These are phyloP conservation scores for Geosmithia putterillii DNA, from an alignment of 2,329 filamentous ascomycete species.

Conservation along the genomic window DNA sequence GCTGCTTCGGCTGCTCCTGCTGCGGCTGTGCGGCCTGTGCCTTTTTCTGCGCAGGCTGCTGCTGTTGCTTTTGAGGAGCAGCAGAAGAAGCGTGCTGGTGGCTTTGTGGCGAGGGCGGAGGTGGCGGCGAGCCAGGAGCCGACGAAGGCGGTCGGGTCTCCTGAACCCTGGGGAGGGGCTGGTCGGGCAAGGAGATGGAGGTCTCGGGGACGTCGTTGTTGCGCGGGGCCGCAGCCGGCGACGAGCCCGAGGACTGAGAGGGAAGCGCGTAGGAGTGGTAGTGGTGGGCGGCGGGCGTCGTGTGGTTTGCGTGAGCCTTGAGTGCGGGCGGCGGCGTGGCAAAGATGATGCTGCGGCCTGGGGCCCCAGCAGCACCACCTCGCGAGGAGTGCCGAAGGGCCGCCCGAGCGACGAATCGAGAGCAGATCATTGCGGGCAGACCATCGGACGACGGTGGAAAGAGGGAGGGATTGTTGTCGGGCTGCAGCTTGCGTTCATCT, in stretches of 20 bases:
- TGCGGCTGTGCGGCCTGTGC: slow-evolving; percentile 6
- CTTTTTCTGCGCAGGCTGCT: background rate
- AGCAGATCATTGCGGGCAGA: slow-evolving; percentile 26
- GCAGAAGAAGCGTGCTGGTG: too few relatives aligned
- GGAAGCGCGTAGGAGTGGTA: slow-evolving; percentile 42
- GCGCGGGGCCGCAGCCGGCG: slow-evolving; percentile 13
- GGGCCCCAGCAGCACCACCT: background rate
- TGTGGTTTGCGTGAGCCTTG: background rate
- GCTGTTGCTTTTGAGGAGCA: slow-evolving; percentile 6
- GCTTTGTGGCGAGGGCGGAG: slow-evolving; percentile 6
- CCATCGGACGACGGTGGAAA: slow-evolving; percentile 9
- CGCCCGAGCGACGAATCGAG: slow-evolving; percentile 25
- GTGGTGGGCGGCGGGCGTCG: slow-evolving; percentile 12
- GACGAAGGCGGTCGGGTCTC: slow-evolving; percentile 27
- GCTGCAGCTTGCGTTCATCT: slow-evolving; percentile 2
- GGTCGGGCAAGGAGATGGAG: slow-evolving; percentile 30
- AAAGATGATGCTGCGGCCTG: background rate
- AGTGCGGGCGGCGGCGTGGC: slow-evolving; percentile 12
- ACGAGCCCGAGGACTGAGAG: slow-evolving; percentile 24
- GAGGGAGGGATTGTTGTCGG: background rate
- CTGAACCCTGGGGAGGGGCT: slow-evolving; percentile 32
- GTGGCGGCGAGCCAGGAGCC: slow-evolving; percentile 6
- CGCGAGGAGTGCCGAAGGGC: slow-evolving; percentile 21
- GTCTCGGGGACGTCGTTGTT: slow-evolving; percentile 32
- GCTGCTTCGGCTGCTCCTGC: slow-evolving; percentile 1